Conservation (phyloP, 768 basidiomycete species). For the Lentinula lateritia region DNA sequence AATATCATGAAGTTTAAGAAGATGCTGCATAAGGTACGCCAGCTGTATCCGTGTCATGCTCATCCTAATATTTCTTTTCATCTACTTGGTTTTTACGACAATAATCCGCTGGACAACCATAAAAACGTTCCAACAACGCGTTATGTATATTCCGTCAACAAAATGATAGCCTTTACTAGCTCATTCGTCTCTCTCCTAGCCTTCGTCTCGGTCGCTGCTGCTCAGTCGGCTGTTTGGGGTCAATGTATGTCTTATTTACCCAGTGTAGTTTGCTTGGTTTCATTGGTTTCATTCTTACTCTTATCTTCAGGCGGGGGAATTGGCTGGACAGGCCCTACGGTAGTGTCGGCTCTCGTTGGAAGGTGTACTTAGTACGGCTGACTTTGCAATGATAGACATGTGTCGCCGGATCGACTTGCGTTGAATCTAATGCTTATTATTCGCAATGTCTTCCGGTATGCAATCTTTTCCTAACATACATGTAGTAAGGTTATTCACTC, state of each 20-base stretch:
- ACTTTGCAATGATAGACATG: conserved; percentile 24
- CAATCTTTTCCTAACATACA: background rate
- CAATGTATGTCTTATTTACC: conserved; percentile 23
- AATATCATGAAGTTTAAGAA: background rate
- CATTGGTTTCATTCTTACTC: background rate
- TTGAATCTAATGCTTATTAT: conserved; percentile 33
- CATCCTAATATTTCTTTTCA: background rate
- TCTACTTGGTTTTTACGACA: background rate
- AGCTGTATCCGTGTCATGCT: background rate
- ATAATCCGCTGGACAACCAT: background rate
- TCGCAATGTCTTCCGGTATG: conserved; percentile 36
- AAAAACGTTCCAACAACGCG: background rate
- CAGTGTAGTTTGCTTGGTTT: background rate
- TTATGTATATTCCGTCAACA: background rate
- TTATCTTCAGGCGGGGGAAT: conserved; percentile 17
- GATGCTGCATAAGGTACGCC: background rate
- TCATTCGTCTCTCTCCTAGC: conserved; percentile 15
- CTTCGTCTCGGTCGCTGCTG: conserved; percentile 17
- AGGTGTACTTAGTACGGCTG: background rate
- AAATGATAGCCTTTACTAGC: background rate
- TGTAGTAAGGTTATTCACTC: background rate
- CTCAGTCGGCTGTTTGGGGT: conserved; percentile 25
- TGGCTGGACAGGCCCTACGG: conserved; percentile 25
- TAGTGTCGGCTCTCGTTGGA: conserved; percentile 7
- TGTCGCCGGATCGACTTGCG: conserved; percentile 33